Conservation (phyloP, 2,329 filamentous ascomycete genomes). For the Trichophaea hybrida region DNA sequence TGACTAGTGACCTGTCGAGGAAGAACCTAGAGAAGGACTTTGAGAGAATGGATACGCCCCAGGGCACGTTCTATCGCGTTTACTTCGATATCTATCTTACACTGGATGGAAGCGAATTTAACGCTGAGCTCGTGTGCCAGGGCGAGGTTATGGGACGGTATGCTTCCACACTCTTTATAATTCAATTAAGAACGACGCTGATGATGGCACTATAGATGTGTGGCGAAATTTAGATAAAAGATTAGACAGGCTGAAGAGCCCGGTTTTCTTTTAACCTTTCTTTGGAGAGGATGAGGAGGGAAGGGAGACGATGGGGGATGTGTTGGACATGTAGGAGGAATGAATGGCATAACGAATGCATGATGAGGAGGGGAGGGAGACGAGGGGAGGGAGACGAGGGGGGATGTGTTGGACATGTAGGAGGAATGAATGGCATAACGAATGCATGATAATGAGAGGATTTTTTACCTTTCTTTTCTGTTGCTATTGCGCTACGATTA, state of each 20-base stretch:
- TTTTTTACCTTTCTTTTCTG: constrained; percentile 1
- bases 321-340: neutral
- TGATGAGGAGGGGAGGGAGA: neutral
- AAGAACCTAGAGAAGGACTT: constrained; percentile 99
- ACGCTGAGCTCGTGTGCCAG: constrained; percentile 95
- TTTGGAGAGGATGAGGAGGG: neutral
- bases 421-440: neutral
- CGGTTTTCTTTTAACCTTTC: neutral
- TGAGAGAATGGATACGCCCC: constrained; percentile 96
- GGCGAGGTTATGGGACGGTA: constrained; percentile 95
- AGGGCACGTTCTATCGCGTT: constrained; percentile 85
- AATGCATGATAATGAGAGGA: neutral
- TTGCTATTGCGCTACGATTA: neutral
- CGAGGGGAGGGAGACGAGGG: neutral
- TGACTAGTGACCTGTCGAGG: constrained; percentile 88
- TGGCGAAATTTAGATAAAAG: constrained; percentile 20
- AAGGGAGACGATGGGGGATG: neutral
- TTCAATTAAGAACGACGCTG: neutral
- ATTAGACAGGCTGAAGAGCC: neutral
- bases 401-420: neutral
- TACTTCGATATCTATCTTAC: constrained; percentile 77
- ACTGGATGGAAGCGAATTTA: constrained; percentile 93
- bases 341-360: neutral
- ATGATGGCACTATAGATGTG: constrained; percentile 34
- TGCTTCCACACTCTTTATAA: neutral